Base-by-base conservation (phyloP, 2,329 filamentous ascomycete genomes). In the Colletotrichum truncatum region DNA sequence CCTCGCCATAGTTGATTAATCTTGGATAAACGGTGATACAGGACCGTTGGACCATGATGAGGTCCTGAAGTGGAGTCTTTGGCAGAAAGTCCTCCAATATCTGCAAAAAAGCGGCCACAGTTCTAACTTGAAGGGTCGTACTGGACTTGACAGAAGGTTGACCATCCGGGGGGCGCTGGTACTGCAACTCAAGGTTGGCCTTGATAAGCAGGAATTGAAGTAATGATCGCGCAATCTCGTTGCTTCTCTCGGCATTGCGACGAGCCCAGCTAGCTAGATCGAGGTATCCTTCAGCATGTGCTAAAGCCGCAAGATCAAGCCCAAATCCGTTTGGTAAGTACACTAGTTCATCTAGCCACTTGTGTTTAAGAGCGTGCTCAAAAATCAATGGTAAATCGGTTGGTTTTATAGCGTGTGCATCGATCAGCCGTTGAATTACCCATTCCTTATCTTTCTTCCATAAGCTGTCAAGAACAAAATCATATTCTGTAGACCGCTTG, bases 1-100 rank as follows among this genome's bases (percentile, higher is more conserved):
- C 94, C 78, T 97, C 93, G 2, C 94, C 94, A 71, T 97, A 98
- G 73, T 99, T 99, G 82, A 99, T 97, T 28, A 99, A 82, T 43
- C 96, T 88, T 7, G 96, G 97, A 72, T 98, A 99, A 1, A 92
- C 91, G 61, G 94, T 94, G 68, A 99, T 94, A 76, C 94, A 98
- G 56, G 90, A 88, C 30, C 95, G 88, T 78, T 98, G 94, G 26
- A 97, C 87, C 12, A 89, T 81, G 52, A 96, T 93, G 23, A 97
- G 84, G 56, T 95, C 91, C 53, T 91, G 77, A 60, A 88, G 75
- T 69, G 85, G 81, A 62, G 84, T 79, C 78, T 87, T 82, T 66
- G 87, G 87, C 48, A 89, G 72, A 46, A 87, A 91, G 66, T 92
- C 90, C 67, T 93, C 90, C 30, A 98, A 84, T 45, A 97, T 92